A percentile compares a stretch with the other conserved stretches of the same genome.
Evolutionary conservation across 1,139 yeast genomes (phyloP).

Genomic region (Diutina mesorugosa): DNA sequence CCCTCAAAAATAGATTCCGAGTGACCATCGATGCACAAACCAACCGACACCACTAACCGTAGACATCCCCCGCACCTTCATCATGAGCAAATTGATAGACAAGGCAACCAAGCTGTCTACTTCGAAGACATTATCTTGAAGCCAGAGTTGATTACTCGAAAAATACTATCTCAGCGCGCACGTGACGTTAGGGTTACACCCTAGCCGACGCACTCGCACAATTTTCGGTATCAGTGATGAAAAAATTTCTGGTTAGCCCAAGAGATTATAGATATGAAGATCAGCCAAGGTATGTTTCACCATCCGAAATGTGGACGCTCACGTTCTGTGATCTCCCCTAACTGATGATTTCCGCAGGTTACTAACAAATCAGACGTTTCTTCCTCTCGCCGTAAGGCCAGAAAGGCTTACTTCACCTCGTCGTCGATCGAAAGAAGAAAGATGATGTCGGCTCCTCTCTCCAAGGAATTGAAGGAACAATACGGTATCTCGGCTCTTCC

Average conservation of each 20-base stretch:
- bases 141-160: not conserved
- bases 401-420: constrained; percentile 99
- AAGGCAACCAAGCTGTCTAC: no score
- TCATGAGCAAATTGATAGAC: no score
- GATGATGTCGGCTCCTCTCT: constrained; percentile 96
- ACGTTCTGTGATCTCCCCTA: not conserved
- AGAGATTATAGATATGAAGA: constrained; percentile 37
- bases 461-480: constrained; percentile 97
- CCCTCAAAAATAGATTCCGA: no score
- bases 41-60: no score
- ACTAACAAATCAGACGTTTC: constrained; percentile 72
- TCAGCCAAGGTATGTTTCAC: constrained; percentile 39
- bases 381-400: constrained; percentile 98
- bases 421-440: constrained; percentile 95
- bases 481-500: constrained; percentile 95
- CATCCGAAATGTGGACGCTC: not conserved
- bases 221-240: not conserved
- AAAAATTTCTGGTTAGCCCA: constrained; percentile 1
- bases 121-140: no score
- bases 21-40: no score
- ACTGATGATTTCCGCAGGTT: constrained; percentile 4
- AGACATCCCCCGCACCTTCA: no score
- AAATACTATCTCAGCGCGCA: not conserved
- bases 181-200: constrained; percentile 1
- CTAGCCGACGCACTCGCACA: not conserved